A percentile compares a stretch with the other conserved stretches of the same genome.
Evolutionary conservation across 2,329 filamentous ascomycete genomes (phyloP).

Genomic region (Trichoderma sp.): DNA sequence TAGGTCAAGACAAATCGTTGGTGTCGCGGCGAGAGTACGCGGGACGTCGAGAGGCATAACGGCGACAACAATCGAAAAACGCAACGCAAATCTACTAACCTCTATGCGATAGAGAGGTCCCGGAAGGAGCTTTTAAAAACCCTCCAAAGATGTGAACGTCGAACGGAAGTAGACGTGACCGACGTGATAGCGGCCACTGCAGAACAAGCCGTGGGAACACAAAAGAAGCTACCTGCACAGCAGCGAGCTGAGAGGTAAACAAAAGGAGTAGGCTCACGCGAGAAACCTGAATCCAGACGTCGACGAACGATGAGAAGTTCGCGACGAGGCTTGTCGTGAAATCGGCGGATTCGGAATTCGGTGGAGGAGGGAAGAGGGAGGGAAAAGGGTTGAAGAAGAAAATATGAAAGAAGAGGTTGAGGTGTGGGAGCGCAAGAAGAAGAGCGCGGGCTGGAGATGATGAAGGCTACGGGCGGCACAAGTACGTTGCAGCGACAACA

Average conservation of each 20-base stretch:
- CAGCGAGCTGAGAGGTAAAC: conserved; percentile 31
- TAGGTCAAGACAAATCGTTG: neutral
- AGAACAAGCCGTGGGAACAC: conserved; percentile 21
- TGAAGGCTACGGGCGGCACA: conserved; percentile 22
- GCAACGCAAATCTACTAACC: conserved; percentile 18
- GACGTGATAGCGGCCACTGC: conserved; percentile 16
- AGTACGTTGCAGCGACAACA: conserved; percentile 17
- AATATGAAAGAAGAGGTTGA: conserved; percentile 19
- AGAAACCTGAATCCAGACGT: conserved; percentile 30
- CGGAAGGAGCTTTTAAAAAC: conserved; percentile 7
- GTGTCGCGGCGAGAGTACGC: neutral
- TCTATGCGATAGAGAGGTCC: conserved; percentile 16
- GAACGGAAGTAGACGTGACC: conserved; percentile 19
- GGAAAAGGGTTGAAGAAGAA: conserved; percentile 22
- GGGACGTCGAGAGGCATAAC: neutral
- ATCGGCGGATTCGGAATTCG: conserved; percentile 40
- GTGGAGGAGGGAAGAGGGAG: conserved; percentile 25
- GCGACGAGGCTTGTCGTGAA: conserved; percentile 36
- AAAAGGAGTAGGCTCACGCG: conserved; percentile 32
- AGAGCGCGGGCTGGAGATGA: conserved; percentile 8
- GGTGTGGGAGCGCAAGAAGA: conserved; percentile 18
- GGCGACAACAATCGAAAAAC: neutral
- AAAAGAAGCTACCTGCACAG: conserved; percentile 29
- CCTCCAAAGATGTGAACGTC: conserved; percentile 17
- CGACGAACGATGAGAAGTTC: conserved; percentile 29